A percentile compares a stretch with the other conserved stretches of the same genome.
These are phyloP conservation scores for Geotrichum restrictum DNA, from an alignment of 1,139 yeast species.

Conservation along the genomic window DNA sequence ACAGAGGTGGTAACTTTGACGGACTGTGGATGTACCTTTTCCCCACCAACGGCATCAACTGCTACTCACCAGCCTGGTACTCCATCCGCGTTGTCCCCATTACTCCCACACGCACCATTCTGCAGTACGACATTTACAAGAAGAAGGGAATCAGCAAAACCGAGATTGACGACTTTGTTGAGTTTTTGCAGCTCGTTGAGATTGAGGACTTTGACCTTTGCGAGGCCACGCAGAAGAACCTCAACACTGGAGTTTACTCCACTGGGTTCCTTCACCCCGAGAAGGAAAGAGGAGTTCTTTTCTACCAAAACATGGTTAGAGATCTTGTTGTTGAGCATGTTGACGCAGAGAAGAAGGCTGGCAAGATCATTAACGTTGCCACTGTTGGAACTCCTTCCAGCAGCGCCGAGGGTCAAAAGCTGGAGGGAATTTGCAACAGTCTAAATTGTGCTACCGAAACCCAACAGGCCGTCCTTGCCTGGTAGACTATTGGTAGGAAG, in stretches of 20 bases:
- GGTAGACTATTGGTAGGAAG: constrained; percentile 8
- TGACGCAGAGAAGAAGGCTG: constrained; percentile 45
- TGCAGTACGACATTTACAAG: constrained; percentile 59
- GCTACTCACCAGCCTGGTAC: constrained; percentile 66
- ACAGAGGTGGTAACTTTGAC: constrained; percentile 53
- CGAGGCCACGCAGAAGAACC: constrained; percentile 55
- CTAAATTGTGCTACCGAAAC: constrained; percentile 14
- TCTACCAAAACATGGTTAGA: constrained; percentile 53
- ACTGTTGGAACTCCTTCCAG: constrained; percentile 36
- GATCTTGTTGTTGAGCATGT: constrained; percentile 57
- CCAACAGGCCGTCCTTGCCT: constrained; percentile 14
- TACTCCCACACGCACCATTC: constrained; percentile 50
- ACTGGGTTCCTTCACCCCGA: constrained; percentile 57
- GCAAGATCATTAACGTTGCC: constrained; percentile 52
- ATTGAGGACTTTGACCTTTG: constrained; percentile 58
- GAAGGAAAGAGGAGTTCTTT: constrained; percentile 56
- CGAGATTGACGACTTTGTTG: constrained; percentile 57
- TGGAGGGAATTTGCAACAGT: constrained; percentile 18
- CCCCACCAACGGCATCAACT: constrained; percentile 58
- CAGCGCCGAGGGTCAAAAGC: constrained; percentile 13
- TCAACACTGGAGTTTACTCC: constrained; percentile 55
- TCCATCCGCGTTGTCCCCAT: constrained; percentile 57
- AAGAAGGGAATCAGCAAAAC: constrained; percentile 53
- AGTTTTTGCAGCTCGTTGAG: constrained; percentile 58
- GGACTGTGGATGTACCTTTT: constrained; percentile 53